Evolutionary conservation across 2,329 filamentous ascomycete genomes (phyloP), one percentile per base, ranked within the genome.

Genomic region (Macrophomina tecta): DNA sequence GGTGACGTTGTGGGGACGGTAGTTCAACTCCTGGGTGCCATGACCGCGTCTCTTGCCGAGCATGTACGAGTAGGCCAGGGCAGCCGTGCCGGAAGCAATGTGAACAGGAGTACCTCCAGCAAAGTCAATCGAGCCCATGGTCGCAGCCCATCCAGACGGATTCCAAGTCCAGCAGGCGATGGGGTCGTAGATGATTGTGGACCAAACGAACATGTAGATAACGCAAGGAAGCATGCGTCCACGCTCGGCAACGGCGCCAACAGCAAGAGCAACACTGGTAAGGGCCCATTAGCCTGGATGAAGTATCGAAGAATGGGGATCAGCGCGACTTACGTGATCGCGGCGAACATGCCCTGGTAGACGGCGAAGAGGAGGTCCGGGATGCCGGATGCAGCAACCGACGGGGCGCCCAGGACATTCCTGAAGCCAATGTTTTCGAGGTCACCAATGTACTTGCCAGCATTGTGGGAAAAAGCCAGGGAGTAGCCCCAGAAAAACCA

Each of bases 81-180:
- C 93, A 18, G 93, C 92, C 52, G 87, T 87, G 61, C 93, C 93
- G 2, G 92, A 94, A 1, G 91, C 84, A 72, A 97, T 95, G 77
- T 97, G 93, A 64, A 97, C 93, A 0, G 93, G 93, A 2, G 93
- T 96, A 73, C 93, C 93, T 69, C 93, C 93, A 28, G 93, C 93
- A 74, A 95, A 97, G 79, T 97, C 93, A 52, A 96, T 85, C 34
- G 91, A 92, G 55, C 93, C 93, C 81, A 96, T 86, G 70, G 87
- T 84, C 79, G 86, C 91, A 12, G 90, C 88, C 93, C 93, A 97
- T 28, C 93, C 93, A 38, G 83, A 82, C 0, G 91, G 79, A 77
- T 97, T 97, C 93, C 93, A 97, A 8, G 92, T 96, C 93, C 93
- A 97, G 85, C 93, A 97, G 53, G 93, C 93, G 75, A 97, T 93